Conservation (phyloP, 208 protist genomes). For the Crithidia bombi region DNA sequence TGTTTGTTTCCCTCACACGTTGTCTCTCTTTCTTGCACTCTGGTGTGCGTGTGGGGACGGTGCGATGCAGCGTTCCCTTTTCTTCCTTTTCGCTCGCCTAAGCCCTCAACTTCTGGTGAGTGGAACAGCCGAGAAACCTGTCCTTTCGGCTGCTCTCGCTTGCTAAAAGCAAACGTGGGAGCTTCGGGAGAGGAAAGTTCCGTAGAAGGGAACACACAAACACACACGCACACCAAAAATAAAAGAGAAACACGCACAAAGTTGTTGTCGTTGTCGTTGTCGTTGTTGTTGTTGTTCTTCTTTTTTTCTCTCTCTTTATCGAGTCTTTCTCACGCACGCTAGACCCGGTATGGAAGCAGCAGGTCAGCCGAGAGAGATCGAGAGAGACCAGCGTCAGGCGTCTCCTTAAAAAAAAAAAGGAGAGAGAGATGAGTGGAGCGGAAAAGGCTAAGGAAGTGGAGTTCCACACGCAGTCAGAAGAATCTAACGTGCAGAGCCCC, state of each 20-base stretch:
- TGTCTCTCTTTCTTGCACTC: not conserved
- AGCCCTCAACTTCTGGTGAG: not conserved
- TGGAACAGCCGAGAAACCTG: too few species aligned
- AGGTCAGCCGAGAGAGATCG: not conserved
- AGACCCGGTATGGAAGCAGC: not conserved
- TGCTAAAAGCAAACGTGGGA: too few species aligned
- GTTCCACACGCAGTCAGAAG: slow-evolving; percentile 4
- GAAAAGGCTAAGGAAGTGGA: not conserved
- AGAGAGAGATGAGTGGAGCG: not conserved
- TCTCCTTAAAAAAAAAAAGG: not conserved
- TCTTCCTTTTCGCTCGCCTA: not conserved
- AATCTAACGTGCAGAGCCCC: slow-evolving; percentile 15
- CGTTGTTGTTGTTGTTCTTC: slow-evolving; percentile 1
- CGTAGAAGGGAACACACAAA: too few species aligned
- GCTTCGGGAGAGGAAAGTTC: too few species aligned
- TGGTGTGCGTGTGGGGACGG: too few species aligned
- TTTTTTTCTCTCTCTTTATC: not conserved
- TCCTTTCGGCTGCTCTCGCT: too few species aligned
- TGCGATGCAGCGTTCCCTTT: not conserved
- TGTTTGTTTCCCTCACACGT: not conserved
- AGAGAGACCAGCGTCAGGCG: not conserved
- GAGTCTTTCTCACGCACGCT: not conserved
- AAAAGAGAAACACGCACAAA: too few species aligned
- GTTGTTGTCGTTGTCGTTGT: too few species aligned
- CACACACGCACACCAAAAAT: too few species aligned